Evolutionary conservation across 2,329 filamentous ascomycete species (phyloP).

Genomic region (Escovopsis sp.): DNA sequence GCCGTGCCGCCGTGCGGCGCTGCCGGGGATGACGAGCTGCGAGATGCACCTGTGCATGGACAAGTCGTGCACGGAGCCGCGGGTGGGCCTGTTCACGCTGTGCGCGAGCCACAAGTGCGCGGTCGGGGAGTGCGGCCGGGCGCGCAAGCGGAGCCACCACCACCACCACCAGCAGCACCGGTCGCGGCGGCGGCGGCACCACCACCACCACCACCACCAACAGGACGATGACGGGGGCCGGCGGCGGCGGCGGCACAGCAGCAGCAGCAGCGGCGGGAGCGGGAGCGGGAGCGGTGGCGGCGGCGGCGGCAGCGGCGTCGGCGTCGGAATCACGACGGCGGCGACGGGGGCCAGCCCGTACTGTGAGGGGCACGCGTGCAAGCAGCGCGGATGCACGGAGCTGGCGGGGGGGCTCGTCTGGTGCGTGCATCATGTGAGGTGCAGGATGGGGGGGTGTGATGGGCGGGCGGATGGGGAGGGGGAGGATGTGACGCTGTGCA

Average conservation of each 20-base stretch:
- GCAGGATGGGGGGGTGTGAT: not conserved
- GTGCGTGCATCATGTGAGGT: not conserved
- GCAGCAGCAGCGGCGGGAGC: not conserved
- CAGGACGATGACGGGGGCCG: not conserved
- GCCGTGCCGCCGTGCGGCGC: no score
- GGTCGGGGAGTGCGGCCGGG: not conserved
- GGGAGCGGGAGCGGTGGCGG: not conserved
- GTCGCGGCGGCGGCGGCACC: not conserved
- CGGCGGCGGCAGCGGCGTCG: not conserved
- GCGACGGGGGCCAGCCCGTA: not conserved
- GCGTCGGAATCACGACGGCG: not conserved
- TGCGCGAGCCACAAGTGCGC: constrained; percentile 8
- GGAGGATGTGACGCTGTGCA: not conserved
- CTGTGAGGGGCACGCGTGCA: not conserved
- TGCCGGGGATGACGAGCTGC: constrained; percentile 4
- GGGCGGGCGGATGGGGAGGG: not conserved
- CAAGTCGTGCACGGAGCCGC: constrained; percentile 9
- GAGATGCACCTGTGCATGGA: constrained; percentile 12
- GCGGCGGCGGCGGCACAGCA: constrained; percentile 3
- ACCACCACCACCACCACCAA: not conserved
- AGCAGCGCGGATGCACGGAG: not conserved
- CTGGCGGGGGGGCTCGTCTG: not conserved
- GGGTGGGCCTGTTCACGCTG: constrained; percentile 7
- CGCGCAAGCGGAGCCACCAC: no score
- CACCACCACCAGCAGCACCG: no score